These are phyloP conservation scores for Babjeviella inositovora DNA, from an alignment of 805 yeast species.

Conservation along the genomic window DNA sequence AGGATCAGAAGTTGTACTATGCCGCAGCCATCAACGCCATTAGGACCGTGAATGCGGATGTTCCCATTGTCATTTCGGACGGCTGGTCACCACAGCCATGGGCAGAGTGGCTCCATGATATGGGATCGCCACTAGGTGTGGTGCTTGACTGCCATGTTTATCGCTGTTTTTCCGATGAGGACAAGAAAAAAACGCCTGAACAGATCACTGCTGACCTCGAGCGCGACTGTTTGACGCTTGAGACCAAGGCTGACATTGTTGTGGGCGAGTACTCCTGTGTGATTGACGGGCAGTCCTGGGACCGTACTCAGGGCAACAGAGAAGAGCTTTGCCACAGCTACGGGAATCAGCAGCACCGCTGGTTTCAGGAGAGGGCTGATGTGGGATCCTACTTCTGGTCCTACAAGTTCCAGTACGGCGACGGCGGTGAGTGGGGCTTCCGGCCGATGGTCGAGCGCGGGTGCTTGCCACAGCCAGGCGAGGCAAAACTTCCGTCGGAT, in stretches of 20 bases:
- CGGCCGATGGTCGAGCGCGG: slow-evolving; percentile 58
- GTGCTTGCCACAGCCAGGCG: slow-evolving; percentile 19
- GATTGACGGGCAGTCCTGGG: slow-evolving; percentile 65
- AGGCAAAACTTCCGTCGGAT: slow-evolving; percentile 19
- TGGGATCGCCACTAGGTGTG: slow-evolving; percentile 35
- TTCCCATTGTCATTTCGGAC: slow-evolving; percentile 77
- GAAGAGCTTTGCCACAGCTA: slow-evolving; percentile 38
- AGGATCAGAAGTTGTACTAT: slow-evolving; percentile 44
- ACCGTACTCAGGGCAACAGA: slow-evolving; percentile 25
- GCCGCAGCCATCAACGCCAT: slow-evolving; percentile 45
- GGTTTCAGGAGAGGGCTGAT: slow-evolving; percentile 34
- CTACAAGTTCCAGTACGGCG: slow-evolving; percentile 69
- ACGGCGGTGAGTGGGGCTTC: slow-evolving; percentile 97
- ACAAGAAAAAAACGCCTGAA: slow-evolving; percentile 47
- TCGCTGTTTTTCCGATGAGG: slow-evolving; percentile 69
- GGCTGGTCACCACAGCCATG: slow-evolving; percentile 87
- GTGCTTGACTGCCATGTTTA: slow-evolving; percentile 78
- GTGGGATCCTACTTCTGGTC: slow-evolving; percentile 88
- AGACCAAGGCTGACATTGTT: slow-evolving; percentile 46
- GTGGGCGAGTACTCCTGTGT: slow-evolving; percentile 91
- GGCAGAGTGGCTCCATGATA: slow-evolving; percentile 43
- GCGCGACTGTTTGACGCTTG: slow-evolving; percentile 27
- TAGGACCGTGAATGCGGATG: slow-evolving; percentile 28
- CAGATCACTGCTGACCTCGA: slow-evolving; percentile 45
- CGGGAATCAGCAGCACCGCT: slow-evolving; percentile 36